Conservation (phyloP, 176 grass and related monocot species). For the Hsuehochloa calcarea region DNA sequence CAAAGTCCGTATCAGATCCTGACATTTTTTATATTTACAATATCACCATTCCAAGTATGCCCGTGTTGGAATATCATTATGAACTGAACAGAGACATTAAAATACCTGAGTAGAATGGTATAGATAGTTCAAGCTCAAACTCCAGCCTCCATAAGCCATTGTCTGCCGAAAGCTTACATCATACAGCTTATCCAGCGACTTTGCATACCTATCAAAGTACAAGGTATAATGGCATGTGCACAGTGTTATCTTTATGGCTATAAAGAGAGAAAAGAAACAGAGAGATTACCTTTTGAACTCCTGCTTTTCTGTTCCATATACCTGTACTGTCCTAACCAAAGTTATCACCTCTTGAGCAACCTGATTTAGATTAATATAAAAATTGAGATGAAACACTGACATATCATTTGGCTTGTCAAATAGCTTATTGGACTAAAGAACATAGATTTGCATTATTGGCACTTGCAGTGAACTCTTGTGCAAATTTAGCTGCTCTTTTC, state of each 20-base stretch:
- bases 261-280: background rate
- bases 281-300: constrained; percentile 71
- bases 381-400: background rate
- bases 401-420: constrained; percentile 25
- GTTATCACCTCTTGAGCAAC: constrained; percentile 92
- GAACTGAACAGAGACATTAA: constrained; percentile 11
- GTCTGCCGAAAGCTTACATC: constrained; percentile 88
- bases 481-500: constrained; percentile 84
- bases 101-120: constrained; percentile 97
- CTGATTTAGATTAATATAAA: constrained; percentile 53
- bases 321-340: constrained; percentile 78
- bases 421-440: constrained; percentile 16
- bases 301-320: constrained; percentile 91
- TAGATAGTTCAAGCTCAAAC: constrained; percentile 94
- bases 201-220: constrained; percentile 72
- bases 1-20: constrained; percentile 2
- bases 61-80: background rate
- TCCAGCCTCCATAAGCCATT: constrained; percentile 93
- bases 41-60: background rate
- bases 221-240: constrained; percentile 20
- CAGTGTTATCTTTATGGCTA: constrained; percentile 2
- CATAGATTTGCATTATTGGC: constrained; percentile 82
- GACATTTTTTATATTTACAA: background rate
- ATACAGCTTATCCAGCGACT: constrained; percentile 84
- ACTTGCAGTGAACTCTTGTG: constrained; percentile 86